Percentiles rank a stretch among this genome's conserved stretches.
Conservation (phyloP, 352 stramenopile species). For the Globisporangium mamillatum region DNA sequence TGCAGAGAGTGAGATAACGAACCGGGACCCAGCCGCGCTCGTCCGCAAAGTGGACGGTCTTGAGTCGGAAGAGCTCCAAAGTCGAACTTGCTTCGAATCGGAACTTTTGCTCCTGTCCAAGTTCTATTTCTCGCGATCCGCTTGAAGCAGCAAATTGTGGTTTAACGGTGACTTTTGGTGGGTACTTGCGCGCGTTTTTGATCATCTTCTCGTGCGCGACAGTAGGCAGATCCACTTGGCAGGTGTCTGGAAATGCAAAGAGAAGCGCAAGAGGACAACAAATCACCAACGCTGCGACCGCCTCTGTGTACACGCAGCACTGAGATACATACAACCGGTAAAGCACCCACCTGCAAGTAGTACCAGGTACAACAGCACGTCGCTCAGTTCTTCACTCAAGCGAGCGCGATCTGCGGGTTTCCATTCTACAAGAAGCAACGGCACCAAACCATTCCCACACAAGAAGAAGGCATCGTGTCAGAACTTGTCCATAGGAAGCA, state of each 20-base stretch:
- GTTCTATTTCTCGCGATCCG: background rate
- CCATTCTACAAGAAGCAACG: slow-evolving; percentile 42
- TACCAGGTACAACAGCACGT: slow-evolving; percentile 96
- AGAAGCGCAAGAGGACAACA: background rate
- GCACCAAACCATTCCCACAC: background rate
- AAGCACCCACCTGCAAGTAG: slow-evolving; percentile 64
- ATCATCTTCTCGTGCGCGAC: slow-evolving; percentile 91
- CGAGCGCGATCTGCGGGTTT: slow-evolving; percentile 80
- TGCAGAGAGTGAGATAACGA: background rate
- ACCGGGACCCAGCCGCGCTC: slow-evolving; percentile 64
- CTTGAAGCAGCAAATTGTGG: background rate
- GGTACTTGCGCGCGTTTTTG: slow-evolving; percentile 88
- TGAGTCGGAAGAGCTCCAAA: slow-evolving; percentile 50
- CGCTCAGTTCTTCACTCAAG: slow-evolving; percentile 93
- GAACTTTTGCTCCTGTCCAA: background rate
- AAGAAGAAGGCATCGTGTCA: background rate
- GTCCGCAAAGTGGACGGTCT: slow-evolving; percentile 56
- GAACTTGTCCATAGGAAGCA: background rate
- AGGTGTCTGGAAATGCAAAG: slow-evolving; percentile 48
- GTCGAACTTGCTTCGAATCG: slow-evolving; percentile 45
- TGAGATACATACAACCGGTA: background rate
- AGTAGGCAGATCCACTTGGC: slow-evolving; percentile 87
- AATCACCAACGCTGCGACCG: background rate
- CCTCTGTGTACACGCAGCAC: no score
- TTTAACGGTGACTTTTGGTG: slow-evolving; percentile 27